Conservation (phyloP, 1,284 basidiomycete genomes). For the Quambalaria eucalypti region DNA sequence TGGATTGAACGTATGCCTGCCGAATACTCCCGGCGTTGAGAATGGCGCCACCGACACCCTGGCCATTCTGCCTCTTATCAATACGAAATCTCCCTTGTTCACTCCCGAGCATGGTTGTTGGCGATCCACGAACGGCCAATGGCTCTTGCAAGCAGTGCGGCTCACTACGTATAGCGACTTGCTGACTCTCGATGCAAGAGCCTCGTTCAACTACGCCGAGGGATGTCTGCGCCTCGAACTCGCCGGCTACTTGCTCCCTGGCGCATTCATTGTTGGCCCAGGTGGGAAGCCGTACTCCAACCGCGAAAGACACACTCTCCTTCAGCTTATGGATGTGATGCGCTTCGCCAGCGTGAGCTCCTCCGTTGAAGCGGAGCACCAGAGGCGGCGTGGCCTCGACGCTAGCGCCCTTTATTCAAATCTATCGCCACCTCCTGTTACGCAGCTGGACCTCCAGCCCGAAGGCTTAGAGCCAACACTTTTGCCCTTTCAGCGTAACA, state of each 20-base stretch:
- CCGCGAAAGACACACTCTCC: neutral
- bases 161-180: neutral
- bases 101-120: neutral
- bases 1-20: neutral
- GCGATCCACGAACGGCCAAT: neutral
- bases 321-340: neutral
- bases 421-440: neutral
- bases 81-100: neutral
- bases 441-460: slow-evolving; percentile 14
- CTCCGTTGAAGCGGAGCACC: neutral
- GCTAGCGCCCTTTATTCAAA: neutral
- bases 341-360: neutral
- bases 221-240: neutral
- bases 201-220: neutral
- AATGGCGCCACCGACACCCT: neutral
- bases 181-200: neutral
- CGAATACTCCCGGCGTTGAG: neutral
- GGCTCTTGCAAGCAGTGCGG: neutral
- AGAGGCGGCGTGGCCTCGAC: neutral
- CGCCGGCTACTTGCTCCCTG: neutral
- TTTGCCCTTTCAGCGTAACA: slow-evolving; percentile 36
- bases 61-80: neutral
- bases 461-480: slow-evolving; percentile 19
- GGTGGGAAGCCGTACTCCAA: neutral
- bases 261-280: neutral